Evolutionary conservation across 176 grass and related monocot genomes (phyloP).

Genomic region (Aegilops tauschii): DNA sequence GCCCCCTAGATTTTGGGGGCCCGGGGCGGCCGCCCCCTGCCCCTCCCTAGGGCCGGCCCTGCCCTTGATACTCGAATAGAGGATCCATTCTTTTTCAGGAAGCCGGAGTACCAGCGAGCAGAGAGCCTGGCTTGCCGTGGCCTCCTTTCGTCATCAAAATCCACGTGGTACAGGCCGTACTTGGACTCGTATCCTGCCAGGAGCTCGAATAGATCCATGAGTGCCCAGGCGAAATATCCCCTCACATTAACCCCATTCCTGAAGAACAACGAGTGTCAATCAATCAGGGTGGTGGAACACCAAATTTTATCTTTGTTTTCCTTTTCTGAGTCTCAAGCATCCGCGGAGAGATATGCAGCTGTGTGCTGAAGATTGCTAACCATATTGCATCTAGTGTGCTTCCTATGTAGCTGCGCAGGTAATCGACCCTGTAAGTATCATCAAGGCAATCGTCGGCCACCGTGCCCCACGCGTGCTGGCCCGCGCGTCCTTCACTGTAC

Average conservation of each 20-base stretch:
- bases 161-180: no score
- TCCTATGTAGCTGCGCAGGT: conserved; percentile 40
- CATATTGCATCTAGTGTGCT: conserved; percentile 45
- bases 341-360: background rate
- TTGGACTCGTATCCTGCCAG: no score
- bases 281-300: background rate
- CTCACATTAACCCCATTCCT: conserved; percentile 63
- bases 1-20: no score
- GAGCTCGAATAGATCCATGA: conserved; percentile 14
- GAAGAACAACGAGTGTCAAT: background rate
- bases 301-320: background rate
- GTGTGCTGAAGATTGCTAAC: background rate
- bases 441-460: conserved; percentile 10
- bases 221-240: conserved; percentile 57
- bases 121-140: no score
- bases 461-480: background rate
- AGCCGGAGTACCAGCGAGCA: no score
- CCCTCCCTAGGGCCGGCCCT: no score
- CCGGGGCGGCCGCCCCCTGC: no score
- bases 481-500: background rate
- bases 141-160: no score
- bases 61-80: no score
- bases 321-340: background rate
- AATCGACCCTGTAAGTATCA: conserved; percentile 49
- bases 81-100: no score